phyloP scores from a whole-genome alignment of 1,284 basidiomycete genomes.

The Puccinia brachypodii region DNA sequence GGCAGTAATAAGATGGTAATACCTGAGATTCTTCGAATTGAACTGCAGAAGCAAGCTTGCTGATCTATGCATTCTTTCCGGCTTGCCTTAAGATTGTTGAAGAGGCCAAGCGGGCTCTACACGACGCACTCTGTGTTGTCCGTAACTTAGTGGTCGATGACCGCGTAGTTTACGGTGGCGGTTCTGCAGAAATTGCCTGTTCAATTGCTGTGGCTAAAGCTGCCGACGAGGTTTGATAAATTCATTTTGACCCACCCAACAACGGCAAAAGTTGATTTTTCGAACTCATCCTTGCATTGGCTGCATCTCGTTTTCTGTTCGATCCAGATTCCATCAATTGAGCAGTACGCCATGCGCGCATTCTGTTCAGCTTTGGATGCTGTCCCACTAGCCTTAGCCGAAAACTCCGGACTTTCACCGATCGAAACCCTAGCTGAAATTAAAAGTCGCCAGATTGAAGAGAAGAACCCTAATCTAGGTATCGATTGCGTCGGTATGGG shows the following conservation, averaged over 20 bases:
- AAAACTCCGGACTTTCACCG: slow-evolving; percentile 93
- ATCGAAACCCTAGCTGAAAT: slow-evolving; percentile 95
- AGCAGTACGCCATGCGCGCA: slow-evolving; percentile 99
- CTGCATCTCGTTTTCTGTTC: too few relatives aligned
- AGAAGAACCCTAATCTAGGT: slow-evolving; percentile 78
- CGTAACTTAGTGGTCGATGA: slow-evolving; percentile 93
- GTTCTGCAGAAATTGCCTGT: slow-evolving; percentile 94
- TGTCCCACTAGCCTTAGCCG: slow-evolving; percentile 89
- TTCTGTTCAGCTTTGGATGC: slow-evolving; percentile 92
- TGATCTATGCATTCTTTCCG: slow-evolving; percentile 23
- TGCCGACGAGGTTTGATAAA: slow-evolving; percentile 74
- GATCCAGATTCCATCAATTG: slow-evolving; percentile 81
- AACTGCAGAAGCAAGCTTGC: neutral
- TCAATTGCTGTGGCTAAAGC: slow-evolving; percentile 88
- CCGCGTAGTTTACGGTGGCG: slow-evolving; percentile 95
- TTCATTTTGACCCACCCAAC: neutral
- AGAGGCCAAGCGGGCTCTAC: slow-evolving; percentile 94
- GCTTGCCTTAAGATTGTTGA: slow-evolving; percentile 76
- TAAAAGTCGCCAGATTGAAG: slow-evolving; percentile 87
- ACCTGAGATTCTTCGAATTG: slow-evolving; percentile 31
- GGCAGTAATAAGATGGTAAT: slow-evolving; percentile 98
- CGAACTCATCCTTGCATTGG: neutral
- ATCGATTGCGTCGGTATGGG: slow-evolving; percentile 88
- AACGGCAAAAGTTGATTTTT: slow-evolving; percentile 1
- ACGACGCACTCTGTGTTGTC: slow-evolving; percentile 96